Evolutionary conservation across 345 rosid genomes (phyloP).

Genomic region (Brassica carinata): DNA sequence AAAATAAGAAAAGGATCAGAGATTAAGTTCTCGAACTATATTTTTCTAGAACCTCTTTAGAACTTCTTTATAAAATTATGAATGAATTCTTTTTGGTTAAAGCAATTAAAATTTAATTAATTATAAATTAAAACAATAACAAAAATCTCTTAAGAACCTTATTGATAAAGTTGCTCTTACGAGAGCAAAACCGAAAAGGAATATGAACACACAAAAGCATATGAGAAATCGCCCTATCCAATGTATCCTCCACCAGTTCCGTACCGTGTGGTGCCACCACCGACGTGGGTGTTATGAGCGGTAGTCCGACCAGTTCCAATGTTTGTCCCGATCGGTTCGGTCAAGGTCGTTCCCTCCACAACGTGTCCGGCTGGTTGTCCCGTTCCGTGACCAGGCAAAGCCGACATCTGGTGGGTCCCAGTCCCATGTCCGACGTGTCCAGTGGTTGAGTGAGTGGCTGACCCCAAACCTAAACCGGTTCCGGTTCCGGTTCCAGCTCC

Average conservation of each 20-base stretch:
- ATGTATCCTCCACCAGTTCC: constrained; percentile 46
- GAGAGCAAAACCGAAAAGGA: background rate
- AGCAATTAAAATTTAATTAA: too few species aligned
- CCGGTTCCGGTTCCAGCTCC: constrained; percentile 45
- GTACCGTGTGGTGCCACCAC: constrained; percentile 30
- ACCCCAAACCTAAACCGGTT: constrained; percentile 31
- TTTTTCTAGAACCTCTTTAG: too few species aligned
- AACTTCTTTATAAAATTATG: too few species aligned
- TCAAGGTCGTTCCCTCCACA: constrained; percentile 37
- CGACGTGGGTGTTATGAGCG: constrained; percentile 45
- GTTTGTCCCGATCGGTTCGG: constrained; percentile 41
- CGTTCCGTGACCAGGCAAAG: constrained; percentile 52
- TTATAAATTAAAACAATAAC: too few species aligned
- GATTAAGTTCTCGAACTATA: too few species aligned
- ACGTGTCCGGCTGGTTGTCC: constrained; percentile 44
- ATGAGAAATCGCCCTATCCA: constrained; percentile 15
- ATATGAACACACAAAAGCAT: background rate
- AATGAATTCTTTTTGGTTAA: too few species aligned
- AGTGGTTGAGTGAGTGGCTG: constrained; percentile 44
- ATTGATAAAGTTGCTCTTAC: background rate
- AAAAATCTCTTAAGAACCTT: too few species aligned
- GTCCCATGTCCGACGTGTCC: constrained; percentile 41
- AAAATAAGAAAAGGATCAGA: too few species aligned
- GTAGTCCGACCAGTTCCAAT: constrained; percentile 46
- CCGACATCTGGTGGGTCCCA: constrained; percentile 54